Percentiles rank a stretch among this genome's conserved stretches.
These are phyloP conservation scores for Huntiella abstrusa DNA, from an alignment of 2,329 filamentous ascomycete genomes.

Conservation along the genomic window DNA sequence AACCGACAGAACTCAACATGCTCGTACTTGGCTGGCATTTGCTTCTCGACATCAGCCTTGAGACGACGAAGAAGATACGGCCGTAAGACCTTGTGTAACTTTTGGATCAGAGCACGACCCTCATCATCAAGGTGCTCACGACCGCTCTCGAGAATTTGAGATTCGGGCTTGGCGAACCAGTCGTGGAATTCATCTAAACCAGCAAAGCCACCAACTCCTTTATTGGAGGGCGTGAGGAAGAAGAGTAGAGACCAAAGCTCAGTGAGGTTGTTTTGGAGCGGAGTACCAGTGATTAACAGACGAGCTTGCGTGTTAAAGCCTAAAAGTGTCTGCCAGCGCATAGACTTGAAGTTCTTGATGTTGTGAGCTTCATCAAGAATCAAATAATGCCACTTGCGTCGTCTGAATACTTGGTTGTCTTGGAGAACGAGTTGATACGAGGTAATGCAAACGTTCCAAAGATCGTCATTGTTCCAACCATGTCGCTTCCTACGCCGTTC, in stretches of 20 bases:
- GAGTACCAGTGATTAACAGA: constrained; percentile 79
- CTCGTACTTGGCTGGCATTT: constrained; percentile 96
- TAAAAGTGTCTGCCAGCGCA: constrained; percentile 86
- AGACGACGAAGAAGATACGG: constrained; percentile 80
- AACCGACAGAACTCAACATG: constrained; percentile 90
- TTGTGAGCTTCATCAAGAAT: constrained; percentile 97
- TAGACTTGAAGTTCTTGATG: constrained; percentile 98
- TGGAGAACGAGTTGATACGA: constrained; percentile 93
- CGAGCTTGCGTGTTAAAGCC: constrained; percentile 82
- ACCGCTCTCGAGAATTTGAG: constrained; percentile 89
- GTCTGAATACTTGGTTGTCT: constrained; percentile 84
- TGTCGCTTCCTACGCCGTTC: constrained; percentile 80
- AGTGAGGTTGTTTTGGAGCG: constrained; percentile 88
- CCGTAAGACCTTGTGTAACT: constrained; percentile 82
- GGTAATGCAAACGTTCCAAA: constrained; percentile 95
- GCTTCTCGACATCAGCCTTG: constrained; percentile 95
- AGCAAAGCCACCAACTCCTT: constrained; percentile 74
- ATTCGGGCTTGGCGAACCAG: constrained; percentile 88
- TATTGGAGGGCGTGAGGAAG: constrained; percentile 55
- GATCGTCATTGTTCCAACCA: constrained; percentile 82
- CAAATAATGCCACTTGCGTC: constrained; percentile 91
- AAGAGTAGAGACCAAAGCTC: constrained; percentile 95
- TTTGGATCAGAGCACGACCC: constrained; percentile 74
- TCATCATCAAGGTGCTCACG: constrained; percentile 89
- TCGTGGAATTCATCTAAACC: constrained; percentile 91